These are phyloP conservation scores for Wickerhamiella nectarea DNA, from an alignment of 805 yeast species.

Conservation along the genomic window DNA sequence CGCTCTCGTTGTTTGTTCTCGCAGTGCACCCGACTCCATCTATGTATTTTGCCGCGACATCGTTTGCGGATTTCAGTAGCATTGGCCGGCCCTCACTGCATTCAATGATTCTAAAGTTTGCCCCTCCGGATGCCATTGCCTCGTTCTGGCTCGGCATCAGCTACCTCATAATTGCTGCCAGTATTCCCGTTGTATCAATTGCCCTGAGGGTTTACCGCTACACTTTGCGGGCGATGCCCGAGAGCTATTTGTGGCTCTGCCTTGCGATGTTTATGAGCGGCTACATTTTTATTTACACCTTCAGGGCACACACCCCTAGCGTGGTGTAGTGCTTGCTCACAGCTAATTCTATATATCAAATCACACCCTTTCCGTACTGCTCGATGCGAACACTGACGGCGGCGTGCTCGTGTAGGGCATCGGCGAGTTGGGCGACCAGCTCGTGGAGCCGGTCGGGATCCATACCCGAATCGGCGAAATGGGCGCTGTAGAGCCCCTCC, in stretches of 20 bases:
- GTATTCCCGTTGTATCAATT: not conserved
- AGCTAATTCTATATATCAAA: slow-evolving; percentile 10
- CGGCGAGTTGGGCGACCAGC: slow-evolving; percentile 19
- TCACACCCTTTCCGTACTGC: slow-evolving; percentile 26
- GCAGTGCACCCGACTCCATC: not conserved
- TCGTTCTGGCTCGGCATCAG: not conserved
- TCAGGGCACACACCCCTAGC: too few relatives aligned
- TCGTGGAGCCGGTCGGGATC: slow-evolving; percentile 17
- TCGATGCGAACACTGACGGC: slow-evolving; percentile 21
- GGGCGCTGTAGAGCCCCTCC: slow-evolving; percentile 20
- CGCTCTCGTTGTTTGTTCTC: not conserved
- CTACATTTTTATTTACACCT: not conserved
- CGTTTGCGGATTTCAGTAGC: not conserved
- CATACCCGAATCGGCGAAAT: slow-evolving; percentile 19
- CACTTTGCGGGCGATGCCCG: not conserved
- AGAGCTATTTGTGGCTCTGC: not conserved
- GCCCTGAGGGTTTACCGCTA: not conserved
- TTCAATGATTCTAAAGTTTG: not conserved
- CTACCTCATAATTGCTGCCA: not conserved
- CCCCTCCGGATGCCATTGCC: not conserved
- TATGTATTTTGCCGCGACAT: not conserved
- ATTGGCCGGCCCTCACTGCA: not conserved
- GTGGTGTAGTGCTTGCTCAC: too few relatives aligned
- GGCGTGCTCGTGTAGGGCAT: slow-evolving; percentile 21
- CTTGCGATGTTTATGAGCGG: not conserved